These are phyloP conservation scores for Yamadazyma membranifaciens DNA, from an alignment of 1,139 yeast species.

Conservation along the genomic window DNA sequence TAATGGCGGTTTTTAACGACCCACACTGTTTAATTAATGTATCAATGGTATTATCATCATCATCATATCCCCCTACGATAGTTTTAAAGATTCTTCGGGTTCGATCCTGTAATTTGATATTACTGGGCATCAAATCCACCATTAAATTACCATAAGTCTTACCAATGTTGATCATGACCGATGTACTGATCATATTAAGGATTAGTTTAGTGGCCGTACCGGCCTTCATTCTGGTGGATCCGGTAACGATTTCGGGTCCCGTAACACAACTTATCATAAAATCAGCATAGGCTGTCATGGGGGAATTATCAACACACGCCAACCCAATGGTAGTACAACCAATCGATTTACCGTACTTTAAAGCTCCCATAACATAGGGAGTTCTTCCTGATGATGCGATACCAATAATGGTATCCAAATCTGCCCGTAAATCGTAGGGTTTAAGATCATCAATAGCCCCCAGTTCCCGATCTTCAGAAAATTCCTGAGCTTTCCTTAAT, in stretches of 20 bases:
- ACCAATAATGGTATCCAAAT: slow-evolving; percentile 9
- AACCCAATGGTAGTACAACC: slow-evolving; percentile 10
- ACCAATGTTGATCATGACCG: slow-evolving; percentile 10
- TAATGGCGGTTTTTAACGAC: slow-evolving; percentile 6
- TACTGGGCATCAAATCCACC: slow-evolving; percentile 11
- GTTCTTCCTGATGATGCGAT: slow-evolving; percentile 13
- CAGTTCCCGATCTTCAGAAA: slow-evolving; percentile 21
- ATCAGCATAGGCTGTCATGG: slow-evolving; percentile 7
- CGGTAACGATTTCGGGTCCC: slow-evolving; percentile 11
- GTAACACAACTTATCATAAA: slow-evolving; percentile 10
- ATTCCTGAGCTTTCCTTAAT: slow-evolving; percentile 23
- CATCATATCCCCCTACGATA: background rate
- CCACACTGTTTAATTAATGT: slow-evolving; percentile 4
- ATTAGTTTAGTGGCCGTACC: slow-evolving; percentile 11
- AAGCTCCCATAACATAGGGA: slow-evolving; percentile 11
- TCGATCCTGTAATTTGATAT: slow-evolving; percentile 8
- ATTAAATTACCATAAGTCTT: slow-evolving; percentile 12
- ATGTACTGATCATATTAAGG: slow-evolving; percentile 10
- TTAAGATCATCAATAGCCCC: slow-evolving; percentile 8
- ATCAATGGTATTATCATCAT: slow-evolving; percentile 5
- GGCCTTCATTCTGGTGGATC: slow-evolving; percentile 11
- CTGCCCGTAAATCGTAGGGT: slow-evolving; percentile 7
- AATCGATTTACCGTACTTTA: slow-evolving; percentile 6
- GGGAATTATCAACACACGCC: slow-evolving; percentile 10
- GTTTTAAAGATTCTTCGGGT: slow-evolving; percentile 9